Conservation (phyloP, 1,284 basidiomycete genomes). For the Pascua sp. region DNA sequence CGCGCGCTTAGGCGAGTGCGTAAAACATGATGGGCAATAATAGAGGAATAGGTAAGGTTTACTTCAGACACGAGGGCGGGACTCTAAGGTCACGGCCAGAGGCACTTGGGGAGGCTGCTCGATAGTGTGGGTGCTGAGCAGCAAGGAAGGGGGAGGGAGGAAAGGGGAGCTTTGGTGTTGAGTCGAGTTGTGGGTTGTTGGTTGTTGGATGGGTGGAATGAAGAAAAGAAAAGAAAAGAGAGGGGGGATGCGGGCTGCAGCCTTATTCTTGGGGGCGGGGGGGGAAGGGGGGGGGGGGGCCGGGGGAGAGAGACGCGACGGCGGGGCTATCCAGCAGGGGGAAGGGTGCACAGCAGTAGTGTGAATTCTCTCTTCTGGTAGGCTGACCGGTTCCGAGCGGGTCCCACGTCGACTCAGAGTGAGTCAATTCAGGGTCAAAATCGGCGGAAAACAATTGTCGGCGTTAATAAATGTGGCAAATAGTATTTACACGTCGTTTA, state of each 20-base stretch:
- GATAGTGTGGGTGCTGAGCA: background rate
- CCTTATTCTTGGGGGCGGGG: constrained; percentile 5
- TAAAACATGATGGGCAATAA: constrained; percentile 13
- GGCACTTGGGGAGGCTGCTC: constrained; percentile 11
- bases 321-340: too few species aligned
- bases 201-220: background rate
- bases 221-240: constrained; percentile 5
- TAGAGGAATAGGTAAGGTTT: constrained; percentile 12
- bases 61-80: constrained; percentile 18
- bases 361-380: too few species aligned
- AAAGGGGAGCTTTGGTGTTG: background rate
- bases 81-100: constrained; percentile 8
- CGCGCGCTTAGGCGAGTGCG: constrained; percentile 8
- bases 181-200: constrained; percentile 1
- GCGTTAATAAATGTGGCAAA: too few species aligned
- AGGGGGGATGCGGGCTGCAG: background rate
- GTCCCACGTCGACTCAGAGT: too few species aligned
- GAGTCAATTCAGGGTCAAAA: too few species aligned
- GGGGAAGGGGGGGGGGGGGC: background rate
- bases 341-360: too few species aligned
- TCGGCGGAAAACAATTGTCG: too few species aligned
- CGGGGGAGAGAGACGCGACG: background rate
- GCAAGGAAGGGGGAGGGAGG: too few species aligned
- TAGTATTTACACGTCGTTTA: too few species aligned
- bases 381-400: too few species aligned